Percentiles rank a stretch among this genome's conserved stretches.
These are phyloP conservation scores for Coemansia brasiliensis DNA, from an alignment of 192 early-diverging fungal species.

Conservation along the genomic window DNA sequence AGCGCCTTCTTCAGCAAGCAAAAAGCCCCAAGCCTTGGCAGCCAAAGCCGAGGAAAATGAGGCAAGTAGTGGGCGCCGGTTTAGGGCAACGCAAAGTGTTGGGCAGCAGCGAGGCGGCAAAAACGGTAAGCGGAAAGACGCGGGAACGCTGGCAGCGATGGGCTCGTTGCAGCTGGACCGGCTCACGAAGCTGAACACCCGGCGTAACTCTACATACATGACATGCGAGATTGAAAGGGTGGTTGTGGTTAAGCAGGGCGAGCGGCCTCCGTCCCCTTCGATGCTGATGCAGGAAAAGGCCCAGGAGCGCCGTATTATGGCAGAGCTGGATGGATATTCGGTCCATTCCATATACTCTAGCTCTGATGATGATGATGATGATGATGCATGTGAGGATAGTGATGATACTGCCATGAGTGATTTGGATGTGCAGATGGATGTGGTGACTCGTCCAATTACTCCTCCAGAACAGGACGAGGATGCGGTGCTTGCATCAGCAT, in stretches of 20 bases:
- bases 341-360: slow-evolving; percentile 28
- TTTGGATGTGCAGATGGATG: slow-evolving; percentile 1
- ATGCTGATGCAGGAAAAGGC: slow-evolving; percentile 39
- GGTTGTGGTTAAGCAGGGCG: slow-evolving; percentile 17
- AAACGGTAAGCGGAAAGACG: not conserved
- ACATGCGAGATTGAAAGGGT: slow-evolving; percentile 38
- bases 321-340: not conserved
- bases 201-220: slow-evolving; percentile 47
- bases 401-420: too few species aligned
- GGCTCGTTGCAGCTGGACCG: slow-evolving; percentile 49
- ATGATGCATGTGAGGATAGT: not conserved
- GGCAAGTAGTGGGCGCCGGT: slow-evolving; percentile 4
- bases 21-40: not conserved
- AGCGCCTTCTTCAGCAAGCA: not conserved
- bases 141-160: slow-evolving; percentile 29
- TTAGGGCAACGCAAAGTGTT: slow-evolving; percentile 32
- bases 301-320: slow-evolving; percentile 13
- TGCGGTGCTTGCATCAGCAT: not conserved
- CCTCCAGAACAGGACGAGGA: not conserved
- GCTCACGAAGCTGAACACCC: slow-evolving; percentile 50
- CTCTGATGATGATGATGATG: slow-evolving; percentile 3
- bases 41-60: not conserved
- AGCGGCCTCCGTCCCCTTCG: slow-evolving; percentile 41
- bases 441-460: slow-evolving; percentile 3
- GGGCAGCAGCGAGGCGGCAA: not conserved